Base-by-base conservation (phyloP, 164 flowering plant species). In the Taxillus chinensis region DNA sequence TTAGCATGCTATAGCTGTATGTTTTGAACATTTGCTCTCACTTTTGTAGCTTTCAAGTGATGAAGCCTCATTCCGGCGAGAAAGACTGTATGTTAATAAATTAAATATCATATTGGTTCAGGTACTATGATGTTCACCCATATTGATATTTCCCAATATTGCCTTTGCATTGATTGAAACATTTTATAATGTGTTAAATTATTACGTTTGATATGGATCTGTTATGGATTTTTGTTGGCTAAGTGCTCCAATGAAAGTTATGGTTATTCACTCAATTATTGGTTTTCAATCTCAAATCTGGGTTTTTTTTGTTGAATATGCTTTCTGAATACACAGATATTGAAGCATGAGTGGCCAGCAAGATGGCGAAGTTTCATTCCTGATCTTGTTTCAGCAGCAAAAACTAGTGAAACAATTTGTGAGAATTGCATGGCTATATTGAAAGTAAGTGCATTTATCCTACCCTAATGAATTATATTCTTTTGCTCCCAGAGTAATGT, bases 341-440 rank as follows among this genome's bases (percentile, higher is more conserved):
- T 93, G 76, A 93, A 93, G 79, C 98, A 93, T 76, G 98, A 93
- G 68, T 93, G 98, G 98, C 98, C 98, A 40, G 86, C 83, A 45
- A 80, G 90, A 74, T 93, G 98, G 98, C 77, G 70, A 51, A 86
- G 91, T 70, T 93, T 93, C 69, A 80, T 93, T 72, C 97, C 98
- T 40, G 98, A 93, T 77, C 86, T 93, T 54, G 90, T 93, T 75
- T 75, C 90, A 40, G 98, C 98, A 27, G 98, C 98, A 59, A 93
- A 83, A 75, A 85, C 95, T 46, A 93, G 95, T 75, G 98, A 93
- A 79, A 93, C 98, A 48, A 84, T 93, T 62, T 93, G 98, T 70
- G 98, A 93, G 69, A 93, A 93, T 68, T 93, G 98, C 90, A 93
- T 93, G 98, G 83, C 86, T 17, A 93, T 93, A 62, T 72, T 93